These are phyloP conservation scores for Aspergillus japonicus DNA, from an alignment of 2,329 filamentous ascomycete genomes.

Conservation along the genomic window DNA sequence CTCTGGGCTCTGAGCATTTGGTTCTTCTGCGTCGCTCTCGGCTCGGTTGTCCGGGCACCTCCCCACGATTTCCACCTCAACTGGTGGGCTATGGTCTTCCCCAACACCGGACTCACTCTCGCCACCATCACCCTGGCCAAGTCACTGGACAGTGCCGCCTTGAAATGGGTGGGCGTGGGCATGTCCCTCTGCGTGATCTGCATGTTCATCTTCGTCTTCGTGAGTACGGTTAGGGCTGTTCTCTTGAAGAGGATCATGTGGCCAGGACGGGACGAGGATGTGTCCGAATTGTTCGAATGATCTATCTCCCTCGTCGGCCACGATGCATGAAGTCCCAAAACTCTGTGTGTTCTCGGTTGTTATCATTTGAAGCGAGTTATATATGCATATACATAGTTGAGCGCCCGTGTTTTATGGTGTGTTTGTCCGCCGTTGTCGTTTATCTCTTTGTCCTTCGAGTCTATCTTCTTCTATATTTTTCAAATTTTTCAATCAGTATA, in stretches of 20 bases:
- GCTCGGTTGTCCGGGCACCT: slow-evolving; percentile 47
- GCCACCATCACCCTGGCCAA: slow-evolving; percentile 58
- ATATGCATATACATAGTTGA: background rate
- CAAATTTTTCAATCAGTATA: background rate
- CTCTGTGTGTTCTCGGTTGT: background rate
- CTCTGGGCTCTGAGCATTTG: slow-evolving; percentile 64
- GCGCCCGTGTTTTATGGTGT: background rate
- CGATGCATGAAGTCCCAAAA: background rate
- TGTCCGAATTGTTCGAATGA: slow-evolving; percentile 23
- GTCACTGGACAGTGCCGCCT: slow-evolving; percentile 50
- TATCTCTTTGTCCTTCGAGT: background rate
- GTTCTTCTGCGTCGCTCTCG: slow-evolving; percentile 54
- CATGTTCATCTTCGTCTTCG: slow-evolving; percentile 56
- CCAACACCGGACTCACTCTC: slow-evolving; percentile 63
- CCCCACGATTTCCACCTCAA: slow-evolving; percentile 50
- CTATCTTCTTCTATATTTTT: background rate
- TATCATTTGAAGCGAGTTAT: background rate
- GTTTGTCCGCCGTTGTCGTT: background rate
- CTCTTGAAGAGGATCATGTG: slow-evolving; percentile 55
- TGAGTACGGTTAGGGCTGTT: slow-evolving; percentile 53
- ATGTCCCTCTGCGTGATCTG: slow-evolving; percentile 56
- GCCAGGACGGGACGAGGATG: slow-evolving; percentile 62
- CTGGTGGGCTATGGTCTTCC: slow-evolving; percentile 68
- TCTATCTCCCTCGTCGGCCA: background rate
- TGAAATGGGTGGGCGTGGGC: slow-evolving; percentile 56